These are phyloP conservation scores for Phytophthora lateralis DNA, from an alignment of 352 stramenopile genomes.

Conservation along the genomic window DNA sequence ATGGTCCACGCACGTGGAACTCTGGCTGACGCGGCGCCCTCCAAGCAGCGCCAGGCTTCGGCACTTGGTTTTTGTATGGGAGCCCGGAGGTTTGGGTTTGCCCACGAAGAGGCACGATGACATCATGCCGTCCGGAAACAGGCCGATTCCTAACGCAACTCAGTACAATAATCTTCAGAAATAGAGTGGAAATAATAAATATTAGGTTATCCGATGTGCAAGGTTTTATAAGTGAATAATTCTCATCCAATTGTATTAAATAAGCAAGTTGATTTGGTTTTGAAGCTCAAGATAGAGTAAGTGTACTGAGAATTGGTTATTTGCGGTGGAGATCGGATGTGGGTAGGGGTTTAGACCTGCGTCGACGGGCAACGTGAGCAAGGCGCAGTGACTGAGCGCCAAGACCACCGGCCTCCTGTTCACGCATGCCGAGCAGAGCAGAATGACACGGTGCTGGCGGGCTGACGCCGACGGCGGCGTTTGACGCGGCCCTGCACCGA, in stretches of 20 bases:
- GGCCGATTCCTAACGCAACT: not conserved
- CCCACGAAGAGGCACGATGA: slow-evolving; percentile 33
- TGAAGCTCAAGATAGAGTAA: too few species aligned
- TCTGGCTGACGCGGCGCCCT: not conserved
- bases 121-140: slow-evolving; percentile 33
- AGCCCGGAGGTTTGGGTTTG: not conserved
- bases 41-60: slow-evolving; percentile 9
- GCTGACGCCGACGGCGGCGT: not conserved
- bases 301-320: too few species aligned
- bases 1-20: slow-evolving; percentile 26
- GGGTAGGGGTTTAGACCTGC: too few species aligned
- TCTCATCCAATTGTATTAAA: too few species aligned
- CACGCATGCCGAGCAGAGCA: not conserved
- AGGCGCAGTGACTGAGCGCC: too few species aligned
- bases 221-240: too few species aligned
- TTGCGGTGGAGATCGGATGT: too few species aligned
- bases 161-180: slow-evolving; percentile 2
- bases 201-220: not conserved
- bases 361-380: too few species aligned
- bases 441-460: not conserved
- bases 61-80: slow-evolving; percentile 32
- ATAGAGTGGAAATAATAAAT: not conserved
- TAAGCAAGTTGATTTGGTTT: too few species aligned
- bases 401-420: slow-evolving; percentile 7
- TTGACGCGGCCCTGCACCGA: slow-evolving; percentile 22